phyloP scores from a whole-genome alignment of 257 asterid genomes.

The Capsicum rhomboideum region DNA sequence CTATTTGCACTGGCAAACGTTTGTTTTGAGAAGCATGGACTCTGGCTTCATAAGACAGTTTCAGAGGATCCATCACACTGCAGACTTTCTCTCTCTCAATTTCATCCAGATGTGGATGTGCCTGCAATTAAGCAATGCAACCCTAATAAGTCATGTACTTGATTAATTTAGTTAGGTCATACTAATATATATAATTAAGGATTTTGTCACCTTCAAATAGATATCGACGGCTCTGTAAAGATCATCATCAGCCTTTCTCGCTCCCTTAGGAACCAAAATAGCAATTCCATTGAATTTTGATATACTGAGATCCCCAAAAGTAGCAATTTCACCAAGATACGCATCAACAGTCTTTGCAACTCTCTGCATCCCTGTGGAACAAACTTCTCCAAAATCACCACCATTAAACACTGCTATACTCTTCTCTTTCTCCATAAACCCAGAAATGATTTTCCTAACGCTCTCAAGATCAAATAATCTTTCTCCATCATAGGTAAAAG shows the following conservation, averaged over 20 bases:
- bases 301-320: slow-evolving; percentile 53
- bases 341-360: slow-evolving; percentile 82
- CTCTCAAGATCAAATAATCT: slow-evolving; percentile 80
- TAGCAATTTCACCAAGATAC: slow-evolving; percentile 71
- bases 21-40: slow-evolving; percentile 96
- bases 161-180: no score
- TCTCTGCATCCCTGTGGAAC: slow-evolving; percentile 61
- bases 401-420: slow-evolving; percentile 63
- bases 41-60: slow-evolving; percentile 81
- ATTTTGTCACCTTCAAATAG: slow-evolving; percentile 53
- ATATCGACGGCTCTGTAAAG: slow-evolving; percentile 88
- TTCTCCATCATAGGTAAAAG: slow-evolving; percentile 79
- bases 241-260: slow-evolving; percentile 83
- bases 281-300: slow-evolving; percentile 90
- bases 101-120: slow-evolving; percentile 82
- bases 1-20: slow-evolving; percentile 84
- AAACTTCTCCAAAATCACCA: slow-evolving; percentile 51
- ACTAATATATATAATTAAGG: background rate
- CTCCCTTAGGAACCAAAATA: slow-evolving; percentile 60
- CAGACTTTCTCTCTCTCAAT: slow-evolving; percentile 91
- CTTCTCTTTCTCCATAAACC: slow-evolving; percentile 80
- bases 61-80: slow-evolving; percentile 86
- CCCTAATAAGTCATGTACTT: no score
- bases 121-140: slow-evolving; percentile 23
- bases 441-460: slow-evolving; percentile 70